A percentile compares a stretch with the other conserved stretches of the same genome.
Conservation (phyloP, 2,329 filamentous ascomycete species). For the Aspergillus proliferans region DNA sequence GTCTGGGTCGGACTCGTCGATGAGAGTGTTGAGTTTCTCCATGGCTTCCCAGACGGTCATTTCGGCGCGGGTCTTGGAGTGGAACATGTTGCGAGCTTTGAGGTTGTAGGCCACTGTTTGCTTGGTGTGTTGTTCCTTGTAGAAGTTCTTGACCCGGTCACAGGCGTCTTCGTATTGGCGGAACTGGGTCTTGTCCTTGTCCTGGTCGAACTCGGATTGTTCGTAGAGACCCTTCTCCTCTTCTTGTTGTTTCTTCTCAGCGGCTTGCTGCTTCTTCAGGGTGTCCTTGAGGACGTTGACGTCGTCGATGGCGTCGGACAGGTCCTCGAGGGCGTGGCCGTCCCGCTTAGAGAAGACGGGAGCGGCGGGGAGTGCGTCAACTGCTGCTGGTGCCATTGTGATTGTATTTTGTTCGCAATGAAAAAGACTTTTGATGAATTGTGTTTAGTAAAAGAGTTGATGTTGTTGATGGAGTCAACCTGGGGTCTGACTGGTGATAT, state of each 20-base stretch:
- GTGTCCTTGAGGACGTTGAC: slow-evolving; percentile 56
- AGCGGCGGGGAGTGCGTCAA: slow-evolving; percentile 13
- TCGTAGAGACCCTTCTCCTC: slow-evolving; percentile 43
- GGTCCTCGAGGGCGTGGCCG: slow-evolving; percentile 52
- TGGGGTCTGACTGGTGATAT: neutral
- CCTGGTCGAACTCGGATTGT: slow-evolving; percentile 61
- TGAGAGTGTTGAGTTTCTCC: slow-evolving; percentile 83
- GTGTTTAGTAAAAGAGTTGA: neutral
- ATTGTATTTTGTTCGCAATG: neutral
- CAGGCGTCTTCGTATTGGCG: slow-evolving; percentile 77
- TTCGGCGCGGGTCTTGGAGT: slow-evolving; percentile 60
- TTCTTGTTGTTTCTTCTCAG: slow-evolving; percentile 38
- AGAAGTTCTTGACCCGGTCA: slow-evolving; percentile 81
- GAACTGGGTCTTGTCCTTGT: slow-evolving; percentile 75
- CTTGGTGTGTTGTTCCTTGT: slow-evolving; percentile 63
- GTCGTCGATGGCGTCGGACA: slow-evolving; percentile 54
- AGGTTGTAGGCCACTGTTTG: slow-evolving; percentile 66
- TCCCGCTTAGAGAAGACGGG: slow-evolving; percentile 40
- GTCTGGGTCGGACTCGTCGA: slow-evolving; percentile 88
- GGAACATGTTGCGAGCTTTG: slow-evolving; percentile 65
- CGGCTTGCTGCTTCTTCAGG: slow-evolving; percentile 39
- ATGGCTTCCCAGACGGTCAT: slow-evolving; percentile 90
- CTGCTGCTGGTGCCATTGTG: slow-evolving; percentile 27
- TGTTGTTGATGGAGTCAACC: neutral
- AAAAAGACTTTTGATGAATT: neutral